A percentile compares a stretch with the other conserved stretches of the same genome.
phyloP scores from a whole-genome alignment of 176 grass and related monocot species.

The Oryza brachyantha region DNA sequence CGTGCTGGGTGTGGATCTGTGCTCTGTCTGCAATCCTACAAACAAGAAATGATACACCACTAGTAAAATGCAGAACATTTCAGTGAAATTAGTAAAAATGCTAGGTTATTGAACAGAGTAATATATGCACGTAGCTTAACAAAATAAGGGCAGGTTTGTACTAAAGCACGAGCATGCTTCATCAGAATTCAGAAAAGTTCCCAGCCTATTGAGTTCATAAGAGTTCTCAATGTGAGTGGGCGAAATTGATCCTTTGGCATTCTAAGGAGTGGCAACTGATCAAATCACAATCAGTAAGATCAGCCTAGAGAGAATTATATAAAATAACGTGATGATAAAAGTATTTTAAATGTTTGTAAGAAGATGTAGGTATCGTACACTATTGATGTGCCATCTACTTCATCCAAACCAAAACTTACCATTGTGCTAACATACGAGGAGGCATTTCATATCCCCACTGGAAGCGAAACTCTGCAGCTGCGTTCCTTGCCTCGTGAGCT shows the following conservation, averaged over 20 bases:
- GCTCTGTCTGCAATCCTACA: slow-evolving; percentile 52
- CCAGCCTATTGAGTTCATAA: neutral
- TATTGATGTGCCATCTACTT: slow-evolving; percentile 5
- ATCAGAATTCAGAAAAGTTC: neutral
- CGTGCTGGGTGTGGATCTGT: slow-evolving; percentile 61
- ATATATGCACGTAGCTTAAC: neutral
- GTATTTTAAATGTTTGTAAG: neutral
- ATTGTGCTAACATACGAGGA: slow-evolving; percentile 54
- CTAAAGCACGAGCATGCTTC: neutral
- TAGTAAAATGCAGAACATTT: slow-evolving; percentile 18
- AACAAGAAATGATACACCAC: neutral
- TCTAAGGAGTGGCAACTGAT: neutral
- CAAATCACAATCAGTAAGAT: neutral
- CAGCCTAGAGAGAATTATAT: neutral
- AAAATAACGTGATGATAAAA: neutral
- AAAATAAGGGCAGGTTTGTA: neutral
- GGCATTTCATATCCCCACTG: slow-evolving; percentile 80
- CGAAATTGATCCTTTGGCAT: neutral
- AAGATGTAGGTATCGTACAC: neutral
- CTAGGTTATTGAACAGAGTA: neutral
- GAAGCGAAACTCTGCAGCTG: slow-evolving; percentile 48
- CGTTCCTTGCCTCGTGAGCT: slow-evolving; percentile 55
- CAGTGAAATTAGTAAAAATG: neutral
- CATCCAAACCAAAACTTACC: slow-evolving; percentile 37
- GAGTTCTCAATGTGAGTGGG: neutral